phyloP scores from a whole-genome alignment of 495 filamentous ascomycete genomes.

The Penicillium cataractarum region DNA sequence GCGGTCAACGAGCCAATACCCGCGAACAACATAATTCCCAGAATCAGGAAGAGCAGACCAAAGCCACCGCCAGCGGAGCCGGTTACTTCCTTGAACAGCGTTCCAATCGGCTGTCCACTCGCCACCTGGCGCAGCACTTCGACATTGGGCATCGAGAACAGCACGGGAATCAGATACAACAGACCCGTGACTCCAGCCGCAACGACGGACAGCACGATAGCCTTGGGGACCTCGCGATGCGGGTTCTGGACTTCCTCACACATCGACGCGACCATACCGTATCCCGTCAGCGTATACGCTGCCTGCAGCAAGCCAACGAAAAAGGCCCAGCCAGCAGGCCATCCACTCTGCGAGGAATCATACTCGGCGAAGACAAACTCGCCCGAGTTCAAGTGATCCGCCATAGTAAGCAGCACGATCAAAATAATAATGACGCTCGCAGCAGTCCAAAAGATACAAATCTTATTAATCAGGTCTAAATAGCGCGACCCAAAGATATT shows the following conservation, averaged over 20 bases:
- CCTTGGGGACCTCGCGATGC: slow-evolving; percentile 65
- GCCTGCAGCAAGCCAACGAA: slow-evolving; percentile 65
- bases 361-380: slow-evolving; percentile 66
- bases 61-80: slow-evolving; percentile 62
- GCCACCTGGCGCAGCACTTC: slow-evolving; percentile 58
- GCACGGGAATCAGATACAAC: slow-evolving; percentile 65
- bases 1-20: slow-evolving; percentile 73
- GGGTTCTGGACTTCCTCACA: slow-evolving; percentile 73
- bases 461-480: slow-evolving; percentile 67
- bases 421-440: slow-evolving; percentile 64
- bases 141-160: slow-evolving; percentile 65
- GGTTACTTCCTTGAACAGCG: slow-evolving; percentile 39
- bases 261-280: slow-evolving; percentile 62
- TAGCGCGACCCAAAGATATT: slow-evolving; percentile 62
- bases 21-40: slow-evolving; percentile 75
- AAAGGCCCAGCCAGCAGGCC: slow-evolving; percentile 66
- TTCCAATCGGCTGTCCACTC: slow-evolving; percentile 54
- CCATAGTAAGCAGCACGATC: slow-evolving; percentile 61
- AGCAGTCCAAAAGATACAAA: slow-evolving; percentile 69
- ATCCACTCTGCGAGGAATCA: slow-evolving; percentile 60
- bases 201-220: slow-evolving; percentile 70
- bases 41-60: slow-evolving; percentile 70
- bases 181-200: slow-evolving; percentile 72
- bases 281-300: slow-evolving; percentile 63
- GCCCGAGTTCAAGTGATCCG: slow-evolving; percentile 51